These are phyloP conservation scores for Plasmodium berghei DNA, from an alignment of 169 alveolate species.

Conservation along the genomic window DNA sequence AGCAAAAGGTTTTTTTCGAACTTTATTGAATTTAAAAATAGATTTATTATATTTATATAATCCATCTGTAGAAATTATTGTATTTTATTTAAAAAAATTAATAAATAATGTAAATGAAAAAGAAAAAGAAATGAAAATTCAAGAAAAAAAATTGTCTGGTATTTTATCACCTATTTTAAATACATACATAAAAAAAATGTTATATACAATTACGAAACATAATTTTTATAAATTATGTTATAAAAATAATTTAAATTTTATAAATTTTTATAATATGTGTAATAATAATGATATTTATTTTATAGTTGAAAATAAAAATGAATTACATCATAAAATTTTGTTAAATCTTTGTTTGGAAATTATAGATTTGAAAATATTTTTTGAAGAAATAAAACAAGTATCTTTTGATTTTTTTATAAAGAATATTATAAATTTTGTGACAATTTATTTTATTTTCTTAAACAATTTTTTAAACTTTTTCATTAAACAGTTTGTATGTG, in stretches of 20 bases:
- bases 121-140: not conserved
- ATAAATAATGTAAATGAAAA: slow-evolving; percentile 9
- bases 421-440: slow-evolving; percentile 43
- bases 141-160: too few relatives aligned
- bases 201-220: slow-evolving; percentile 8
- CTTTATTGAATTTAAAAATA: slow-evolving; percentile 19
- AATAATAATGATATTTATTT: slow-evolving; percentile 24
- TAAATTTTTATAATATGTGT: slow-evolving; percentile 27
- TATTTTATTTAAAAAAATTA: slow-evolving; percentile 12
- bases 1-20: slow-evolving; percentile 19
- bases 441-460: slow-evolving; percentile 50
- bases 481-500: slow-evolving; percentile 43
- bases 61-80: slow-evolving; percentile 43
- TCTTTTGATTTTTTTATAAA: slow-evolving; percentile 32
- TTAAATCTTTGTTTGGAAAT: slow-evolving; percentile 46
- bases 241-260: not conserved
- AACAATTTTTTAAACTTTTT: slow-evolving; percentile 10
- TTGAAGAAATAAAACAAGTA: slow-evolving; percentile 15
- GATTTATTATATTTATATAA: slow-evolving; percentile 57
- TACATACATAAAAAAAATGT: slow-evolving; percentile 22
- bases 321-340: slow-evolving; percentile 38
- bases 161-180: slow-evolving; percentile 8
- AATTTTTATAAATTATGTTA: slow-evolving; percentile 51
- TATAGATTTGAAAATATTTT: slow-evolving; percentile 56
- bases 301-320: slow-evolving; percentile 42